phyloP scores from a whole-genome alignment of 129 eudicot species.

The Arctium minus region DNA sequence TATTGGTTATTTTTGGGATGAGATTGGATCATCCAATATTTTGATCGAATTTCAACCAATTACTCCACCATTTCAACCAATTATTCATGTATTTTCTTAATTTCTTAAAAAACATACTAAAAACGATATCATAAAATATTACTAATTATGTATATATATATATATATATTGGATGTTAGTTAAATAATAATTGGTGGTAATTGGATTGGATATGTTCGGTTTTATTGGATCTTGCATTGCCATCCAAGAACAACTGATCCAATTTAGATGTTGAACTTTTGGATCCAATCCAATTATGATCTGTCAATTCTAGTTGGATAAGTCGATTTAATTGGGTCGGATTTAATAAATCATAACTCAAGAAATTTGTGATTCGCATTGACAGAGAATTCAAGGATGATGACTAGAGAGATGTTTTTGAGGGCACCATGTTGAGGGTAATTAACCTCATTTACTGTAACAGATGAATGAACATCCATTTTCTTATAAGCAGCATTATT shows the following conservation, averaged over 20 bases:
- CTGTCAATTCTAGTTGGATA: neutral
- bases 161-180: neutral
- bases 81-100: too few species aligned
- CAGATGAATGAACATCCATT: conserved; percentile 31
- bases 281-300: neutral
- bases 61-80: too few species aligned
- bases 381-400: conserved; percentile 98
- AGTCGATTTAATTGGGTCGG: neutral
- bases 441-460: conserved; percentile 27
- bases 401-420: conserved; percentile 40
- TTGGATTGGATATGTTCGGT: neutral
- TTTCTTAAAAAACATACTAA: too few species aligned
- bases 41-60: too few species aligned
- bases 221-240: neutral
- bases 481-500: neutral
- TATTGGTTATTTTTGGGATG: too few species aligned
- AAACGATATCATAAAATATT: neutral
- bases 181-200: neutral
- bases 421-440: conserved; percentile 18
- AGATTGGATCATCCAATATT: too few species aligned
- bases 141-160: too few species aligned
- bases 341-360: neutral
- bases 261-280: too few species aligned
- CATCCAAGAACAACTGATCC: neutral
- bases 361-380: conserved; percentile 16